Base-by-base conservation (phyloP, 148 eudicot genomes). In the Fagopyrum homotropicum region DNA sequence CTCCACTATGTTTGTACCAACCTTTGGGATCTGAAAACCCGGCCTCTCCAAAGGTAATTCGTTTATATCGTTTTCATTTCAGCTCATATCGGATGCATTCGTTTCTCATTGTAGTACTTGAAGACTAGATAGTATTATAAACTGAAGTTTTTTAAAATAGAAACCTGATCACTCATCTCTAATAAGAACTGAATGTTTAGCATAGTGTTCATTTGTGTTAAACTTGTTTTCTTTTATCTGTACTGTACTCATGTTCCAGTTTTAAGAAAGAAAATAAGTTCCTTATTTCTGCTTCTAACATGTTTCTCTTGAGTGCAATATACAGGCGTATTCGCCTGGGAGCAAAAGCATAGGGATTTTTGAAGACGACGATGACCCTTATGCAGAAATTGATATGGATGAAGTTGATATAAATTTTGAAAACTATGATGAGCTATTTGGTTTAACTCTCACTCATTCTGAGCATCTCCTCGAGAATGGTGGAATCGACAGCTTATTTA, bases 1-100 rank as follows among this genome's bases (percentile, higher is more conserved):
- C 76, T 77, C 81, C 77, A 61, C 83, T 84, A 35, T 79, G 73
- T 77, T 80, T 57, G 14, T 87, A 83, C 45, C 89, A 72, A 63
- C 78, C 69, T 35, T 26, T 40, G 9, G 73, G 48, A n/a, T 76
- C 73, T 19, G 73, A 68, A 66, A 73, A 78, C 73, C 49, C 86
- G 35, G 75, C 85, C 73, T 77, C 90, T 49, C 77, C 92, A 40
- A 87, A 89, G 97, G 97, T 95, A 72, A 0, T 6, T 7, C 14
- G 1, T 47, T 44, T 44, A 6, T 14, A 1, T 43, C 44, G 1
- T 44, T 12, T 7, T 69, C 66, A 26, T 60, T 48, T 78, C 47
- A 72, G 70, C 17, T 69, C 47, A 14, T 8, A 43, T 69, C 40
- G 40, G 40, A 35, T 35, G 40, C 40, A 0, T 75, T 60, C 6